Evolutionary conservation across 164 flowering plant species (phyloP).

Genomic region (Stephania cephalantha): DNA sequence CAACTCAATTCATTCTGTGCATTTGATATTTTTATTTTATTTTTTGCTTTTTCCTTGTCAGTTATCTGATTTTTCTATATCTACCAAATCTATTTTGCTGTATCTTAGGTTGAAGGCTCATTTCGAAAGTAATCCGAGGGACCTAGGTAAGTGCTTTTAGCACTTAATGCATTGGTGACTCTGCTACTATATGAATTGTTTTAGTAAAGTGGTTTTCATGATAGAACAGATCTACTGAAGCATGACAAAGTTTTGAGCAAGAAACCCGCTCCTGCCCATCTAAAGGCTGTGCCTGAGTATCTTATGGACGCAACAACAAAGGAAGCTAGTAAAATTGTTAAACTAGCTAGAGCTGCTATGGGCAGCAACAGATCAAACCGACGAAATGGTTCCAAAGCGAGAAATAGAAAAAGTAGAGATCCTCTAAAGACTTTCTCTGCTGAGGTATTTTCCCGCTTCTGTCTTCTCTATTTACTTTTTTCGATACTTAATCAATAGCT

Average conservation of each 20-base stretch:
- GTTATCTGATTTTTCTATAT: not conserved
- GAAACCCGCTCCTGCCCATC: constrained; percentile 65
- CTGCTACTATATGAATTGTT: not conserved
- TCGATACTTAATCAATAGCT: not conserved
- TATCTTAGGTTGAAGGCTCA: constrained; percentile 83
- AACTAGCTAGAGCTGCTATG: constrained; percentile 93
- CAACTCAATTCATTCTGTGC: not conserved
- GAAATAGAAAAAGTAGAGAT: constrained; percentile 48
- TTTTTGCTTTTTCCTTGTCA: not conserved
- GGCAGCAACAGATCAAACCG: constrained; percentile 38
- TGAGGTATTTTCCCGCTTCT: constrained; percentile 37
- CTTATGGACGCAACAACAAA: constrained; percentile 70
- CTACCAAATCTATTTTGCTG: constrained; percentile 6
- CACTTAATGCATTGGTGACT: not conserved
- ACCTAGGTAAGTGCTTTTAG: constrained; percentile 57
- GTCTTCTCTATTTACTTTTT: not conserved
- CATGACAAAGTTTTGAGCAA: constrained; percentile 87
- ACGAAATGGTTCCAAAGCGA: constrained; percentile 37
- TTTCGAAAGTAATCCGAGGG: constrained; percentile 82
- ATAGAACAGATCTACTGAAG: constrained; percentile 71
- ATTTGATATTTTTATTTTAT: not conserved
- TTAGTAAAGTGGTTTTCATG: constrained; percentile 4
- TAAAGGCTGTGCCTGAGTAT: constrained; percentile 81
- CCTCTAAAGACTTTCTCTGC: constrained; percentile 79
- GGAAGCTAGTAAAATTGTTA: constrained; percentile 81